Conservation (phyloP, 192 early-diverging fungal genomes). For the Coemansia sp. region DNA sequence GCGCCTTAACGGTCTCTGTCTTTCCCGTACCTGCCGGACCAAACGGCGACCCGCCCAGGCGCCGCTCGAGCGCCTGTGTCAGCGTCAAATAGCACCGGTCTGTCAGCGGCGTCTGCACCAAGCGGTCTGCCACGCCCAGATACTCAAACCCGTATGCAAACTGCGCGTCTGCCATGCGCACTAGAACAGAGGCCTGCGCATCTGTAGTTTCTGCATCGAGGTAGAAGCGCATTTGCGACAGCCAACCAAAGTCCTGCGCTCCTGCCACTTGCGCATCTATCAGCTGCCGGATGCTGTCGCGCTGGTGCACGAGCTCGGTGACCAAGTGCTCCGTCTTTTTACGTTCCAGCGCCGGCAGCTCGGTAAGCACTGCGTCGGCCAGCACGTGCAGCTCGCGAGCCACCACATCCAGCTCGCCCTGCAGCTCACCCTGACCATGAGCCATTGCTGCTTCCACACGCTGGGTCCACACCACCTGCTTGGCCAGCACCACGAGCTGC, state of each 20-base stretch:
- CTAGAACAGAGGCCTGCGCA: conserved; percentile 68
- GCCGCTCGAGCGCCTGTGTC: conserved; percentile 91
- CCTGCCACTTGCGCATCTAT: conserved; percentile 51
- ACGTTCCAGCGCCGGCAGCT: conserved; percentile 77
- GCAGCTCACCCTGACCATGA: conserved; percentile 45
- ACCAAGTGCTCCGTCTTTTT: conserved; percentile 98
- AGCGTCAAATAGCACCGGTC: conserved; percentile 98
- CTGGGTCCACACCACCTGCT: conserved; percentile 89
- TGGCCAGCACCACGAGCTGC: conserved; percentile 89
- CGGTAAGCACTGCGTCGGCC: conserved; percentile 90
- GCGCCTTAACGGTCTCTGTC: conserved; percentile 97
- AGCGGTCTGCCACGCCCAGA: conserved; percentile 91
- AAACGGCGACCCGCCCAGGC: conserved; percentile 96
- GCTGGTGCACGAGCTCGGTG: conserved; percentile 98
- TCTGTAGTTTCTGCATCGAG: conserved; percentile 65
- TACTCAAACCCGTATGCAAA: conserved; percentile 99
- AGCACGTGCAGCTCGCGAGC: conserved; percentile 78
- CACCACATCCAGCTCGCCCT: conserved; percentile 60
- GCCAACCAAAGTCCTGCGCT: conserved; percentile 87
- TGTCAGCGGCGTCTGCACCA: conserved; percentile 98
- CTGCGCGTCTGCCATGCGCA: conserved; percentile 91
- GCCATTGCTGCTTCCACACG: conserved; percentile 77
- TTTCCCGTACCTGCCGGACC: conserved; percentile 99
- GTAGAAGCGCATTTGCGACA: conserved; percentile 96
- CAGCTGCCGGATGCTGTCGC: conserved; percentile 84